These are phyloP conservation scores for Kwoniella heveanensis DNA, from an alignment of 768 basidiomycete genomes.

Conservation along the genomic window DNA sequence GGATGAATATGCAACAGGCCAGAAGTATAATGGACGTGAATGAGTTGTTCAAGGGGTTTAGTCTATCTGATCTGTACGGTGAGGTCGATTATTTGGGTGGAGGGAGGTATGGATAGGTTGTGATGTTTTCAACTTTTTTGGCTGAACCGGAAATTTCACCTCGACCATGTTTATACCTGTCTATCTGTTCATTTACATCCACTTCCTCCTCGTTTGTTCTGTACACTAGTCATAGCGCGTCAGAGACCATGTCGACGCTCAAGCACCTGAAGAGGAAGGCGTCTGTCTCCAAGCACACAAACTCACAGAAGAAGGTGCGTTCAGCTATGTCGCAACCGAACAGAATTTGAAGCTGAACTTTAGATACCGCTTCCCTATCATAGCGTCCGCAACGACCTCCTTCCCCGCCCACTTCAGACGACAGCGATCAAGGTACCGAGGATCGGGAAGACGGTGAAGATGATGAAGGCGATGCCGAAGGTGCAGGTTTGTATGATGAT, in stretches of 20 bases:
- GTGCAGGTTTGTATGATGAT: slow-evolving; percentile 17
- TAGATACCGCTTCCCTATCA: not conserved
- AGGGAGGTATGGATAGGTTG: too few relatives aligned
- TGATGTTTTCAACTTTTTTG: slow-evolving; percentile 2
- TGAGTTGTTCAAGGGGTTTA: too few relatives aligned
- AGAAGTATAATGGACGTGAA: too few relatives aligned
- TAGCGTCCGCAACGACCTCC: slow-evolving; percentile 7
- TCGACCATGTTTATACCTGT: slow-evolving; percentile 8
- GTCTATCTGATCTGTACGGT: slow-evolving; percentile 3
- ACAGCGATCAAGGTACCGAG: slow-evolving; percentile 17
- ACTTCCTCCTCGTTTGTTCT: not conserved
- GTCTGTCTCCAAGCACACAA: not conserved
- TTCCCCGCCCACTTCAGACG: slow-evolving; percentile 10
- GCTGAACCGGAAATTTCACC: not conserved
- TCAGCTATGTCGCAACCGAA: not conserved
- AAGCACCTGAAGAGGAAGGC: slow-evolving; percentile 32
- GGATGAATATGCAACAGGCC: too few relatives aligned
- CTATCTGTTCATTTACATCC: not conserved
- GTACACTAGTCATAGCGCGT: not conserved
- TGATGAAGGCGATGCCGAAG: slow-evolving; percentile 6
- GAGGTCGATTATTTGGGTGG: too few relatives aligned
- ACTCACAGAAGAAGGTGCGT: slow-evolving; percentile 21
- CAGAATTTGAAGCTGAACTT: not conserved
- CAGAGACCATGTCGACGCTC: slow-evolving; percentile 16
- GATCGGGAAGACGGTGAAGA: slow-evolving; percentile 16